Base-by-base conservation (phyloP, 768 basidiomycete species). In the Glaciozyma antarctica region DNA sequence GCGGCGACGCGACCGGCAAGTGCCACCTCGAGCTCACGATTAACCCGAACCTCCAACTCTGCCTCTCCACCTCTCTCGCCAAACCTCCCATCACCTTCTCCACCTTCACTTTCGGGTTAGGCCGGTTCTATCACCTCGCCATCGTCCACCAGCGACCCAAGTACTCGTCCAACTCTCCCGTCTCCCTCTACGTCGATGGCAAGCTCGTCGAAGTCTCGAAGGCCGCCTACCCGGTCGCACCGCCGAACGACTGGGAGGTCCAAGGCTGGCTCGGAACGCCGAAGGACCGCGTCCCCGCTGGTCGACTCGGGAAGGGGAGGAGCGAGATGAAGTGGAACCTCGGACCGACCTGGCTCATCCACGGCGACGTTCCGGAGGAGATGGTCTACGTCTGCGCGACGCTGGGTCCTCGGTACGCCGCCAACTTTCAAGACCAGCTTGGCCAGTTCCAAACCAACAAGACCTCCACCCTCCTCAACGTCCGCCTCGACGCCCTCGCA, bases 281-380 rank as follows among this genome's bases (percentile, higher is more conserved):
- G 10, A 9, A 13, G 24, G 55, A 57, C 22, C 56, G 55, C 21
- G 61, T 54, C 13, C 43, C 44, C 0, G n/a, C 28, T 5, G 43
- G 44, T 9, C 8, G 44, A 8, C 16, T 32, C 22, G 32, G 16
- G 43, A 54, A 21, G 38, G 55, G 55, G 13, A n/a, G n/a, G 55
- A 56, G 55, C 24, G 19, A 41, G 48, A 34, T 56, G 55, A 38
- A 38, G 48, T 63, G 62, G 62, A 24, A 30, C 19, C 34, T 63
- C 19, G 62, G 62, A 2, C 62, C 62, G 62, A 63, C 34, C 13
- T 58, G 56, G 55, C 56, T 63, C 10, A 38, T 63, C 10, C 55
- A 63, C 22, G 62, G 56, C 17, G 62, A 57, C 19, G 45, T 63
- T 26, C 62, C 56, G n/a, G 62, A 49, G 34, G 62, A 63, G 56